Evolutionary conservation across 352 stramenopile species (phyloP).

Genomic region (Pythium scleroteichum): DNA sequence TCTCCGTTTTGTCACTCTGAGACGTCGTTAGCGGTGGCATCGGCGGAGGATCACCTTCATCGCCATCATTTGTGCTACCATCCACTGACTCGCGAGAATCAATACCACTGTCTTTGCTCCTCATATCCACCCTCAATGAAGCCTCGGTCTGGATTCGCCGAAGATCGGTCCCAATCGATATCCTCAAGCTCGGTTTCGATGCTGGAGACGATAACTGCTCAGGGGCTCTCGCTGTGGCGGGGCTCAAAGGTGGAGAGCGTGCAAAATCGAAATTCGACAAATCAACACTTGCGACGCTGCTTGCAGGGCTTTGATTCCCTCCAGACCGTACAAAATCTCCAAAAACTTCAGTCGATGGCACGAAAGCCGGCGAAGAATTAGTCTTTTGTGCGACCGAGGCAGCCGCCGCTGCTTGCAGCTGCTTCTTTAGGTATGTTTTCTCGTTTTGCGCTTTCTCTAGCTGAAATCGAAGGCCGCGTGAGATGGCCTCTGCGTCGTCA

Average conservation of each 20-base stretch:
- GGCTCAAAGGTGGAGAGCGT: conserved; percentile 23
- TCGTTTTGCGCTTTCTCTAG: conserved; percentile 75
- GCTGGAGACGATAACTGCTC: conserved; percentile 4
- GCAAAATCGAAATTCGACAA: conserved; percentile 70
- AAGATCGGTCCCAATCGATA: neutral
- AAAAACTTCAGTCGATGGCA: conserved; percentile 17
- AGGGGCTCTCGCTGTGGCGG: conserved; percentile 24
- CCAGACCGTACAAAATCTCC: neutral
- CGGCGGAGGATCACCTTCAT: conserved; percentile 27
- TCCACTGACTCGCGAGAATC: conserved; percentile 14
- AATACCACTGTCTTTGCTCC: conserved; percentile 11
- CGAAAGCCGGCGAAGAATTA: conserved; percentile 9
- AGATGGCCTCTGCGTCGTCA: conserved; percentile 70
- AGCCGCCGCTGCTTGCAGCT: conserved; percentile 33
- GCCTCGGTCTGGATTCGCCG: conserved; percentile 1
- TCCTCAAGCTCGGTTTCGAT: conserved; percentile 24
- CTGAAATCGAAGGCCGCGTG: conserved; percentile 66
- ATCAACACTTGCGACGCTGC: conserved; percentile 45
- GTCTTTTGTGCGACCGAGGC: conserved; percentile 1
- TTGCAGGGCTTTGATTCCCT: conserved; percentile 33
- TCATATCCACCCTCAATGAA: neutral
- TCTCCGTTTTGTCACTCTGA: conserved; percentile 10
- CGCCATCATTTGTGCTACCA: conserved; percentile 30
- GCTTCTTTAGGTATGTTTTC: conserved; percentile 75
- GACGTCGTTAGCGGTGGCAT: conserved; percentile 18